Evolutionary conservation across 2,329 filamentous ascomycete species (phyloP).

Genomic region (Elsinoe perseae): DNA sequence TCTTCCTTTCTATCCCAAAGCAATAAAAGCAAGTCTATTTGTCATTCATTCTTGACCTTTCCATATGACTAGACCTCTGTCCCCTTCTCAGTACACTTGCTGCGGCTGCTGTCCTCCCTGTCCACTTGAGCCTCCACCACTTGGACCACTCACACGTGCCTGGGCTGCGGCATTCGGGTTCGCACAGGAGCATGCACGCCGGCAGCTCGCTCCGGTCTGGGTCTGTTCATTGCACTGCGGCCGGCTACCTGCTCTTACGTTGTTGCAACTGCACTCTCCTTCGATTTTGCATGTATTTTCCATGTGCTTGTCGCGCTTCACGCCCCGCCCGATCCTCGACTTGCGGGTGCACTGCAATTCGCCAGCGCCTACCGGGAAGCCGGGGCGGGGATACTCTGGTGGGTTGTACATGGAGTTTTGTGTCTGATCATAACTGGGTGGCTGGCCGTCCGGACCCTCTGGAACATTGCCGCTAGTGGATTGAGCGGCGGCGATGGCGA

Average conservation of each 20-base stretch:
- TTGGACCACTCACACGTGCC: background rate
- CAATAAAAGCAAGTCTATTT: too few relatives aligned
- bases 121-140: too few relatives aligned
- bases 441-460: background rate
- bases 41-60: too few relatives aligned
- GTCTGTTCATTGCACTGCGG: background rate
- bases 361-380: background rate
- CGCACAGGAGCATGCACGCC: background rate
- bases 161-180: background rate
- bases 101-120: too few relatives aligned
- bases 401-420: background rate
- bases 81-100: too few relatives aligned
- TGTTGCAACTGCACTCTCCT: background rate
- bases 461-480: background rate
- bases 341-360: background rate
- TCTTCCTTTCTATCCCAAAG: too few relatives aligned
- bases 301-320: background rate
- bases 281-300: background rate
- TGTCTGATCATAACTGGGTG: background rate
- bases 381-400: background rate
- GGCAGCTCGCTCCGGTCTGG: too few relatives aligned
- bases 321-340: background rate
- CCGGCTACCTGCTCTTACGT: background rate
- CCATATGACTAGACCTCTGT: too few relatives aligned
- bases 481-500: background rate